Evolutionary conservation across 257 asterid species (phyloP).

Genomic region (Plantago ovata): DNA sequence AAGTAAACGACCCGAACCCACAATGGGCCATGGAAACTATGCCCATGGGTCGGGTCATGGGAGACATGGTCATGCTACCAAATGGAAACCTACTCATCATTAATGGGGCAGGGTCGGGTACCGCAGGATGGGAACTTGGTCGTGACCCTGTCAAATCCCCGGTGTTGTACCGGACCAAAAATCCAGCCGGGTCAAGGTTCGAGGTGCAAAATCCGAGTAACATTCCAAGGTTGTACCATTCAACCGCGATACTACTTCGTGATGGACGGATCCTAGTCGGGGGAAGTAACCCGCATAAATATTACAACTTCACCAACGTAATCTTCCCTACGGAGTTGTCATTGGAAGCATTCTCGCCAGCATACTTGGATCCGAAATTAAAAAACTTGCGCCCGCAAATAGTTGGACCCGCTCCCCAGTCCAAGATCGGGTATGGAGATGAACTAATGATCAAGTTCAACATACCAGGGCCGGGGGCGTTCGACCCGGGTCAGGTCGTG

Average conservation of each 20-base stretch:
- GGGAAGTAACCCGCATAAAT: constrained; percentile 37
- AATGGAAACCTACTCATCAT: constrained; percentile 39
- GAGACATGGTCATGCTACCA: constrained; percentile 48
- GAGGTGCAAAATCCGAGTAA: constrained; percentile 27
- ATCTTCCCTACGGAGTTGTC: constrained; percentile 39
- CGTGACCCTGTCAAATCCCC: constrained; percentile 34
- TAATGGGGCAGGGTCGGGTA: constrained; percentile 42
- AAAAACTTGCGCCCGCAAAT: constrained; percentile 28
- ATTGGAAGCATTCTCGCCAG: constrained; percentile 40
- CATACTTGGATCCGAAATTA: constrained; percentile 22
- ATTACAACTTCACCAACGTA: constrained; percentile 28
- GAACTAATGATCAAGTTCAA: constrained; percentile 21
- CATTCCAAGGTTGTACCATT: constrained; percentile 49
- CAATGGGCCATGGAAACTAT: constrained; percentile 47
- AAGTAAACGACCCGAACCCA: constrained; percentile 32
- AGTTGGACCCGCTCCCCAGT: constrained; percentile 25
- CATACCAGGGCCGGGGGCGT: constrained; percentile 8
- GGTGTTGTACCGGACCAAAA: constrained; percentile 30
- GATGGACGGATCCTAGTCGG: constrained; percentile 46
- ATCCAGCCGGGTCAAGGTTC: constrained; percentile 32
- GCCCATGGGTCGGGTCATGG: constrained; percentile 50
- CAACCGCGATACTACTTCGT: constrained; percentile 38
- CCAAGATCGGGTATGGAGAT: constrained; percentile 23
- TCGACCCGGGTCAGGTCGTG: constrained; percentile 6
- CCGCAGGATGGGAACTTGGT: constrained; percentile 45